These are phyloP conservation scores for Phlebiopsis gigantea DNA, from an alignment of 768 basidiomycete species.

Conservation along the genomic window DNA sequence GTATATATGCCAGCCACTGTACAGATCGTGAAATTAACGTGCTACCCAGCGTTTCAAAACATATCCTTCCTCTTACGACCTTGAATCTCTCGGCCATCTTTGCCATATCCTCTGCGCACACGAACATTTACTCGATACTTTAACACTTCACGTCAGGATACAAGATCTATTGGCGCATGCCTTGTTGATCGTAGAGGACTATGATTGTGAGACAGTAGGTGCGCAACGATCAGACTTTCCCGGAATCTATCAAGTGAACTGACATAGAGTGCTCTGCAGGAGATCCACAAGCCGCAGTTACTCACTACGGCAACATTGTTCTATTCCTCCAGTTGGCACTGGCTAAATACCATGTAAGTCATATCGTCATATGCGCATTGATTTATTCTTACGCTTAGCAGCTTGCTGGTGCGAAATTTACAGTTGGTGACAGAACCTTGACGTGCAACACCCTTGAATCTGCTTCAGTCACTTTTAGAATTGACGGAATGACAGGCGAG, in stretches of 20 bases:
- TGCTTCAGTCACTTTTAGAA: conserved; percentile 38
- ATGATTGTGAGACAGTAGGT: conserved; percentile 81
- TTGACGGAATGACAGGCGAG: conserved; percentile 28
- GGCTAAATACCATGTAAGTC: conserved; percentile 56
- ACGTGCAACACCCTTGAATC: conserved; percentile 46
- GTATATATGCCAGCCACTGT: too few relatives aligned
- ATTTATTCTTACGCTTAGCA: conserved; percentile 19
- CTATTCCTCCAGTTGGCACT: conserved; percentile 64
- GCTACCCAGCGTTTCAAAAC: conserved; percentile 64
- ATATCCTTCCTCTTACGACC: conserved; percentile 48
- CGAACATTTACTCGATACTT: conserved; percentile 57
- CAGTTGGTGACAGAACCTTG: conserved; percentile 39
- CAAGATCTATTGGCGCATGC: conserved; percentile 60
- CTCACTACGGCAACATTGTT: conserved; percentile 74
- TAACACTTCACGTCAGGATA: conserved; percentile 64
- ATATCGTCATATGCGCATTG: not conserved
- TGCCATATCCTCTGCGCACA: conserved; percentile 60
- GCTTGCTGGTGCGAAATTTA: conserved; percentile 47
- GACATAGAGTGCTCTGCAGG: too few relatives aligned
- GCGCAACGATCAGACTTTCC: too few relatives aligned
- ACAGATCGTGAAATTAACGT: too few relatives aligned
- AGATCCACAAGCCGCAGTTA: conserved; percentile 79
- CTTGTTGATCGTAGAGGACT: conserved; percentile 58
- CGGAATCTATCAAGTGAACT: too few relatives aligned
- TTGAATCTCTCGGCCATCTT: conserved; percentile 66